A percentile compares a stretch with the other conserved stretches of the same genome.
These are phyloP conservation scores for Colletotrichum spinosum DNA, from an alignment of 2,329 filamentous ascomycete genomes.

Conservation along the genomic window DNA sequence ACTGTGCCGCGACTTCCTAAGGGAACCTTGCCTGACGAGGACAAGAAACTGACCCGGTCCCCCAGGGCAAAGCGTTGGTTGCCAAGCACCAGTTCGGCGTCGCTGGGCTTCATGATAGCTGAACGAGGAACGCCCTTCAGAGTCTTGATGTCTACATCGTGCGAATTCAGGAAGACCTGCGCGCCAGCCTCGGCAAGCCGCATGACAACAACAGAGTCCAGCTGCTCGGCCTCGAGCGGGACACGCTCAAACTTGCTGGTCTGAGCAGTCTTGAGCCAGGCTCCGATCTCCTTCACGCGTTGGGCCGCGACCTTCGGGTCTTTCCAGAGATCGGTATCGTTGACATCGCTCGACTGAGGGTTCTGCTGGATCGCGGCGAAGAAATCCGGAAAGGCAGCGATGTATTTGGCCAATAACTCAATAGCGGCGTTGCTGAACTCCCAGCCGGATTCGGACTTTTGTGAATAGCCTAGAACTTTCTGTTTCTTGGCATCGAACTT, in stretches of 20 bases:
- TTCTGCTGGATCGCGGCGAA: conserved; percentile 89
- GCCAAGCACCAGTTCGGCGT: conserved; percentile 92
- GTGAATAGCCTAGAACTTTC: conserved; percentile 95
- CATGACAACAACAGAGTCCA: conserved; percentile 91
- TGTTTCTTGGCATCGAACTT: conserved; percentile 97
- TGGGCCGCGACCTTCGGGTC: conserved; percentile 75
- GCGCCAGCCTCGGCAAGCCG: conserved; percentile 83
- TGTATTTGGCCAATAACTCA: conserved; percentile 85
- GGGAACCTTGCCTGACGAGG: conserved; percentile 93
- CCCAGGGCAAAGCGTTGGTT: conserved; percentile 87
- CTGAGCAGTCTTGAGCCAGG: conserved; percentile 92
- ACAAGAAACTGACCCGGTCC: conserved; percentile 92
- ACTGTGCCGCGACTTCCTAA: conserved; percentile 93
- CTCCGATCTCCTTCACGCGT: conserved; percentile 92
- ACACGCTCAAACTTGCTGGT: conserved; percentile 94
- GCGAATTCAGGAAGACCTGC: conserved; percentile 61
- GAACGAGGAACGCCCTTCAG: conserved; percentile 86
- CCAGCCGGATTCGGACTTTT: conserved; percentile 88
- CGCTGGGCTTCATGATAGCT: conserved; percentile 90
- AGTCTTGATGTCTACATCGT: conserved; percentile 71
- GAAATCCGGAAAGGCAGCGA: conserved; percentile 95
- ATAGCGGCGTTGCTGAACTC: conserved; percentile 92
- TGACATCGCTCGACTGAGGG: conserved; percentile 85
- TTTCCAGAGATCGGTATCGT: conserved; percentile 88
- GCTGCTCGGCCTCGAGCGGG: conserved; percentile 95